A percentile compares a stretch with the other conserved stretches of the same genome.
Conservation (phyloP, 257 asterid genomes). For the Scutellaria barbata region DNA sequence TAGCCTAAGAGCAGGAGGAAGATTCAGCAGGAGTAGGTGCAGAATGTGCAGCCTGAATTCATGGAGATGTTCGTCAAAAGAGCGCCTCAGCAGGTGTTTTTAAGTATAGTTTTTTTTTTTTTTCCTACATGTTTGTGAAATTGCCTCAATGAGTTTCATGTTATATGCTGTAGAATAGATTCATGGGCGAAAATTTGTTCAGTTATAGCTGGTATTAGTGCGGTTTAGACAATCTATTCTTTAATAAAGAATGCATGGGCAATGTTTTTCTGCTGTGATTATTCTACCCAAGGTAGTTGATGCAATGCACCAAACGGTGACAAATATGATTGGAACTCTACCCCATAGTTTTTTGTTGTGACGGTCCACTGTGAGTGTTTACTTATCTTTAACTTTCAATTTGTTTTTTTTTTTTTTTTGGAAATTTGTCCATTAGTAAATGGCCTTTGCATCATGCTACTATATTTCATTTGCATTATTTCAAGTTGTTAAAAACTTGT, state of each 20-base stretch:
- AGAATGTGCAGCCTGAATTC: constrained; percentile 93
- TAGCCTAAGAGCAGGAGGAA: constrained; percentile 86
- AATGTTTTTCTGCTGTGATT: constrained; percentile 18
- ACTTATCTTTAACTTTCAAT: background rate
- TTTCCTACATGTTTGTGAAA: constrained; percentile 38
- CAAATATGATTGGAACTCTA: constrained; percentile 95
- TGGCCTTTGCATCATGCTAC: constrained; percentile 28
- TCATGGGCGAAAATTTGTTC: constrained; percentile 8
- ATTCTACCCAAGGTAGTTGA: constrained; percentile 74
- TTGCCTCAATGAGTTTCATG: constrained; percentile 33
- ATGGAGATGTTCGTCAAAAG: constrained; percentile 91
- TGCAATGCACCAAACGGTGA: constrained; percentile 97
- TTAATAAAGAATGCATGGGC: constrained; percentile 17
- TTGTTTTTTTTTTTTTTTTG: background rate
- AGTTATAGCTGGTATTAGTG: background rate
- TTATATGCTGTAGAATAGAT: background rate
- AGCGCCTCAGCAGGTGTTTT: constrained; percentile 87
- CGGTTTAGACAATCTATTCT: background rate
- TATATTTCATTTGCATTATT: constrained; percentile 31
- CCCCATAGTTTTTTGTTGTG: constrained; percentile 95
- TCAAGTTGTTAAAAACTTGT: constrained; percentile 94
- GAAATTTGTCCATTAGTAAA: too few relatives aligned
- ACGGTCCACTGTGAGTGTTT: constrained; percentile 82
- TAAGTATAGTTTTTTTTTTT: background rate
- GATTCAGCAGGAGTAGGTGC: constrained; percentile 88